Evolutionary conservation across 306 rosid genomes (phyloP).

Genomic region (Cucurbita argyrosperma): DNA sequence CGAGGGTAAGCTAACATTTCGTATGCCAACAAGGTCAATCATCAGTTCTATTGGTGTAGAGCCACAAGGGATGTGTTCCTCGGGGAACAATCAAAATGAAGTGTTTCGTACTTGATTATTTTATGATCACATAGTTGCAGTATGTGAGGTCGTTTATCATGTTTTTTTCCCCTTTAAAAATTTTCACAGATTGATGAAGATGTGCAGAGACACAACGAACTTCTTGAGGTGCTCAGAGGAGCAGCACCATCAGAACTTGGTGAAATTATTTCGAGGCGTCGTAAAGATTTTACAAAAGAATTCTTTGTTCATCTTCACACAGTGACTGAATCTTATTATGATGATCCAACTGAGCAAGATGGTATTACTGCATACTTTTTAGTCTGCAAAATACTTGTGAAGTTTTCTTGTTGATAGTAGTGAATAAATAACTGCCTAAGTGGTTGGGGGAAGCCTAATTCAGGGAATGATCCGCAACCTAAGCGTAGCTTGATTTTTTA

Average conservation of each 20-base stretch:
- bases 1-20: not conserved
- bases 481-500: not conserved
- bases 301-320: conserved; percentile 70
- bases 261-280: conserved; percentile 61
- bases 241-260: conserved; percentile 28
- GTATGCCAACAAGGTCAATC: not conserved
- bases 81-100: not conserved
- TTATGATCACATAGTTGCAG: not conserved
- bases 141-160: not conserved
- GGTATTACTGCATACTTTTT: conserved; percentile 26
- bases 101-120: not conserved
- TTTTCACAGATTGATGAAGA: conserved; percentile 69
- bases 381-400: not conserved
- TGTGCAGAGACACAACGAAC: conserved; percentile 69
- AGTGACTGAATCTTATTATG: conserved; percentile 50
- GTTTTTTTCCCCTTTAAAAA: not conserved
- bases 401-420: not conserved
- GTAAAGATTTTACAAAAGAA: conserved; percentile 87
- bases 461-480: not conserved
- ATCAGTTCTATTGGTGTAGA: not conserved
- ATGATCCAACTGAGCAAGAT: conserved; percentile 41
- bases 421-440: not conserved
- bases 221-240: conserved; percentile 39
- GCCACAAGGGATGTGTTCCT: not conserved
- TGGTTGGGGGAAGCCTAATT: not conserved